Evolutionary conservation across 2,329 filamentous ascomycete genomes (phyloP), one percentile per base, ranked within the genome.

Genomic region (Rhynchosporium agropyri): DNA sequence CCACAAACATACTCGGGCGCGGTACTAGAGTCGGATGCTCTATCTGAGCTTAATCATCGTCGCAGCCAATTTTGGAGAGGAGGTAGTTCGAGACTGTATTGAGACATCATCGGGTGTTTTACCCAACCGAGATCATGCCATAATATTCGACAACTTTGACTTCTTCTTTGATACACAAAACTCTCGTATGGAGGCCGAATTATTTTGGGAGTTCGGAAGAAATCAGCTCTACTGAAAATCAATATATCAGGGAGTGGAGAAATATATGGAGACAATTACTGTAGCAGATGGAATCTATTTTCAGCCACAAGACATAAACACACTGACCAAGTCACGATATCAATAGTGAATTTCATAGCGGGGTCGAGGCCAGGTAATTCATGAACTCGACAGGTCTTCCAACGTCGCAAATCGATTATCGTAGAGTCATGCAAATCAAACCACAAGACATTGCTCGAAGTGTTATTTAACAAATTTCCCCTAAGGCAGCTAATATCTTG

Each of bases 11-110:
- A 36, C 13, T 6, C 9, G 38, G 45, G 50, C 61, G 12, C 53
- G 49, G 45, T 15, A 50, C 57, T 51, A 15, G 55, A 43, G 42
- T 58, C 45, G 43, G 50, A 62, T 55, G 15, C 57, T 57, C 28
- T 33, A 31, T 61, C 51, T 45, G 40, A 31, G 40, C 28, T 6
- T 58, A 60, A 63, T 20, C 20, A 20, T 20, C 20, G 20, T 20
- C 43, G 65, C 60, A 38, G 49, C 43, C 33, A 36, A 57, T 51
- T 58, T 65, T 58, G 62, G 54, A 42, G 60, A 66, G 51, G 56
- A 42, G 26, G 60, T 6, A 31, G 15, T 29, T 65, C 64, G 64
- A 66, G 59, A 68, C 66, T 45, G 64, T 62, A 55, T 64, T 68
- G 66, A 65, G 56, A 68, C 65, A 46, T 59, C 20, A 50, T 26